Percentiles rank a stretch among this genome's conserved stretches.
These are phyloP conservation scores for Yarrowia deformans DNA, from an alignment of 805 yeast genomes.

Conservation along the genomic window DNA sequence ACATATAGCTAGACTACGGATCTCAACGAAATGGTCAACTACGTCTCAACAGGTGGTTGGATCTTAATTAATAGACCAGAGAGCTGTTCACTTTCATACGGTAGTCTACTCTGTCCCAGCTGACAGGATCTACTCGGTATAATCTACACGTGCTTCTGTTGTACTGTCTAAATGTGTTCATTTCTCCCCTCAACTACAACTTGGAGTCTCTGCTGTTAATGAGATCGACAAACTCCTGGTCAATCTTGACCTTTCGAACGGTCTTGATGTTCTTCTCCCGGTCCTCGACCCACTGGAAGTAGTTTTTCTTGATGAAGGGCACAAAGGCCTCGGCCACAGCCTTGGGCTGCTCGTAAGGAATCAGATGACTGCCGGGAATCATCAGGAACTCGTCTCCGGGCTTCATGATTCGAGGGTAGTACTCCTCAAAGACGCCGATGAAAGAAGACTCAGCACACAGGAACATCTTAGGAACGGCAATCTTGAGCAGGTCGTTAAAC, in stretches of 20 bases:
- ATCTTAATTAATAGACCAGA: too few species aligned
- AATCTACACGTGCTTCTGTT: too few species aligned
- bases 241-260: slow-evolving; percentile 7
- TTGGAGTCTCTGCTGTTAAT: background rate
- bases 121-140: too few species aligned
- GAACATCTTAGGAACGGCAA: slow-evolving; percentile 15
- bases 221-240: slow-evolving; percentile 6
- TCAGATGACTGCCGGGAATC: slow-evolving; percentile 12
- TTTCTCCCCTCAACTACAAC: background rate
- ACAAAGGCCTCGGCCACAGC: slow-evolving; percentile 5
- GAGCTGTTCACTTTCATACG: too few species aligned
- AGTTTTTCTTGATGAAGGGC: slow-evolving; percentile 21
- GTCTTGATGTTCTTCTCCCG: slow-evolving; percentile 24
- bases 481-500: slow-evolving; percentile 22
- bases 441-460: background rate
- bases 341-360: slow-evolving; percentile 36
- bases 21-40: too few species aligned
- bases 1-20: too few species aligned
- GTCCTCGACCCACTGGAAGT: slow-evolving; percentile 20
- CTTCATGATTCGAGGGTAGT: background rate
- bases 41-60: too few species aligned
- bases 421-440: slow-evolving; percentile 4
- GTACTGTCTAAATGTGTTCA: too few species aligned
- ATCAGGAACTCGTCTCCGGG: slow-evolving; percentile 22
- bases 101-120: too few species aligned